A percentile compares a stretch with the other conserved stretches of the same genome.
Conservation (phyloP, 1,284 basidiomycete genomes). For the Tylopilus sp. region DNA sequence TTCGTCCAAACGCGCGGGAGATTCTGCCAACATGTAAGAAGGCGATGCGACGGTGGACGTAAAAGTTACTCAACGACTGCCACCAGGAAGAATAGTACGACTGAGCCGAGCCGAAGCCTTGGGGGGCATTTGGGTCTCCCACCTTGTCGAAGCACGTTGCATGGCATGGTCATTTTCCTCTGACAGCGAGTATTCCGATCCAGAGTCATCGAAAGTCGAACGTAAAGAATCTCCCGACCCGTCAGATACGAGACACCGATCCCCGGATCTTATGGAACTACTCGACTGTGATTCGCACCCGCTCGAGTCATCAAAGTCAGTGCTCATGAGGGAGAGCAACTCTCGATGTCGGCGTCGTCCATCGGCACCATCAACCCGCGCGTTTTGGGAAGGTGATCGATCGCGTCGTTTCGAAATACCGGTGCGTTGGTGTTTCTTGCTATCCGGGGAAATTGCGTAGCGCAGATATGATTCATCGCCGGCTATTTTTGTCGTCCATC, state of each 20-base stretch:
- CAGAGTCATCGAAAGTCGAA: conserved; percentile 26
- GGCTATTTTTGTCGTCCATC: conserved; percentile 13
- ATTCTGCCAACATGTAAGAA: conserved; percentile 17
- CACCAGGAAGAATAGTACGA: neutral
- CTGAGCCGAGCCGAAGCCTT: conserved; percentile 4
- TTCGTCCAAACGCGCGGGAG: conserved; percentile 9
- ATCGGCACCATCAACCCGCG: conserved; percentile 8
- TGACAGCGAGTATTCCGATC: conserved; percentile 31
- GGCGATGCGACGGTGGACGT: neutral
- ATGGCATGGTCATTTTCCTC: conserved; percentile 13
- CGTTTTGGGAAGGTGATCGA: conserved; percentile 7
- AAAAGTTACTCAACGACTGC: conserved; percentile 16
- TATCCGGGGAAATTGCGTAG: conserved; percentile 2
- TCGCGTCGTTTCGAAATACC: conserved; percentile 10
- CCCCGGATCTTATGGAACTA: conserved; percentile 13
- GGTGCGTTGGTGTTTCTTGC: conserved; percentile 11
- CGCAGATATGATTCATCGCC: conserved; percentile 6
- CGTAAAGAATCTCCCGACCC: conserved; percentile 23
- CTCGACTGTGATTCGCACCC: conserved; percentile 24
- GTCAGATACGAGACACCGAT: conserved; percentile 14
- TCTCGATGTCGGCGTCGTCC: conserved; percentile 21
- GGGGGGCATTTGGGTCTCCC: conserved; percentile 4
- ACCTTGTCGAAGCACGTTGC: conserved; percentile 5
- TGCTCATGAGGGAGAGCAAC: conserved; percentile 11
- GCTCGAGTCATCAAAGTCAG: conserved; percentile 14